Percentiles rank a stretch among this genome's conserved stretches.
phyloP scores from a whole-genome alignment of 2,329 filamentous ascomycete species.

The Penicillium crustosum region DNA sequence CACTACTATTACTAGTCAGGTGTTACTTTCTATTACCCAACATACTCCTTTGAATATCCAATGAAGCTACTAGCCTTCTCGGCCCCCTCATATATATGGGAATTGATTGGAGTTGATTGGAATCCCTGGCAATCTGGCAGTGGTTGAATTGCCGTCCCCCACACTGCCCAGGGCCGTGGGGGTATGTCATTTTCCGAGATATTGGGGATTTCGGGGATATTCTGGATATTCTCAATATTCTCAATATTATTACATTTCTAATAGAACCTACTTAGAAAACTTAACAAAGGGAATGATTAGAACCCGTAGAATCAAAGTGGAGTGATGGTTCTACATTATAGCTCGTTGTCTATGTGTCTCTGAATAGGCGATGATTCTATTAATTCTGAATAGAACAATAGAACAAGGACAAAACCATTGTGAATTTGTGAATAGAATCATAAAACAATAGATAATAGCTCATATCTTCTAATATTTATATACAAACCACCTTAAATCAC shows the following conservation, averaged over 20 bases:
- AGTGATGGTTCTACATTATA: not conserved
- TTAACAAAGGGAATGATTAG: not conserved
- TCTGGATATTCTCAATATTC: not conserved
- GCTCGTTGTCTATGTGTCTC: not conserved
- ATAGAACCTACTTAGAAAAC: not conserved
- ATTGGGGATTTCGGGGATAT: not conserved
- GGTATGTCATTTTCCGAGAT: slow-evolving; percentile 1
- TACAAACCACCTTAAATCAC: not conserved
- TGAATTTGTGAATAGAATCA: not conserved
- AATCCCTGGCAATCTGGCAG: not conserved
- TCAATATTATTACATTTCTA: not conserved
- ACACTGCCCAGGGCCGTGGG: slow-evolving; percentile 1
- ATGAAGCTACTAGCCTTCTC: not conserved
- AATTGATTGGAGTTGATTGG: not conserved
- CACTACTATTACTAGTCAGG: not conserved
- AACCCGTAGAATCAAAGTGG: not conserved
- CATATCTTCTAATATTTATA: not conserved
- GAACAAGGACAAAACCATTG: not conserved
- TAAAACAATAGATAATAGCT: not conserved
- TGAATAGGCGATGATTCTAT: not conserved
- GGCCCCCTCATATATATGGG: not conserved
- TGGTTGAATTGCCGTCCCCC: slow-evolving; percentile 4
- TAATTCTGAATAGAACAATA: not conserved
- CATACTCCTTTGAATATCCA: not conserved
- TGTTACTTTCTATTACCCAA: not conserved